Evolutionary conservation across 352 stramenopile species (phyloP).

Genomic region (Globisporangium takayamanum): DNA sequence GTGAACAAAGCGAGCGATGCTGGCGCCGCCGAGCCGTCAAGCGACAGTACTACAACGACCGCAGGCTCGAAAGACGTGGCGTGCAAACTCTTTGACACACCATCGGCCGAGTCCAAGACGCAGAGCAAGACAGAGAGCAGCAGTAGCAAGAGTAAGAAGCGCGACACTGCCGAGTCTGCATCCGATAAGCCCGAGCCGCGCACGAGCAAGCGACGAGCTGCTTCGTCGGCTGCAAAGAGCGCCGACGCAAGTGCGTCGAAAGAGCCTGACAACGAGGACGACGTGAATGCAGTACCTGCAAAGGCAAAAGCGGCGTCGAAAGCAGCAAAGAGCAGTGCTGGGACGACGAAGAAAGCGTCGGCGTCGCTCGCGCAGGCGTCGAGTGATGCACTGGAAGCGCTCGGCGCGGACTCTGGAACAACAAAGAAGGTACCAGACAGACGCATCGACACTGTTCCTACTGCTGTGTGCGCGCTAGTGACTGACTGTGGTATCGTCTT

Average conservation of each 20-base stretch:
- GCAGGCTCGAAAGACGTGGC: conserved; percentile 26
- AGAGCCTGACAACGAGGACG: conserved; percentile 17
- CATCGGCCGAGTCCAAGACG: conserved; percentile 23
- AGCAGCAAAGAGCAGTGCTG: conserved; percentile 18
- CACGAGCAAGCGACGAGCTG: conserved; percentile 20
- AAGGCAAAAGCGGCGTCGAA: conserved; percentile 6
- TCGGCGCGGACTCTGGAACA: neutral
- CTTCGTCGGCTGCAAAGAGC: neutral
- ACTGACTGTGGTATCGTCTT: neutral
- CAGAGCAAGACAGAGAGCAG: conserved; percentile 3
- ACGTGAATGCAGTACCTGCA: conserved; percentile 11
- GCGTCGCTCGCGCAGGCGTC: conserved; percentile 1
- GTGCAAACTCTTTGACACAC: conserved; percentile 55
- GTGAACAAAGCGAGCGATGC: conserved; percentile 21
- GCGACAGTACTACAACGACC: neutral
- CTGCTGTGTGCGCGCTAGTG: neutral
- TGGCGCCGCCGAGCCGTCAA: conserved; percentile 4
- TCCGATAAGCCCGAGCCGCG: conserved; percentile 30
- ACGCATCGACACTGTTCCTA: neutral
- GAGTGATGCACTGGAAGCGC: conserved; percentile 5
- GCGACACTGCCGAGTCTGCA: conserved; percentile 3
- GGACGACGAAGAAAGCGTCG: conserved; percentile 19
- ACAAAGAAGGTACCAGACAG: conserved; percentile 7
- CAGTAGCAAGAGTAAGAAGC: conserved; percentile 3
- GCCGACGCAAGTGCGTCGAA: conserved; percentile 7